Percentiles rank a stretch among this genome's conserved stretches.
Conservation (phyloP, 2,329 filamentous ascomycete species). For the Pyrenochaeta sp. region DNA sequence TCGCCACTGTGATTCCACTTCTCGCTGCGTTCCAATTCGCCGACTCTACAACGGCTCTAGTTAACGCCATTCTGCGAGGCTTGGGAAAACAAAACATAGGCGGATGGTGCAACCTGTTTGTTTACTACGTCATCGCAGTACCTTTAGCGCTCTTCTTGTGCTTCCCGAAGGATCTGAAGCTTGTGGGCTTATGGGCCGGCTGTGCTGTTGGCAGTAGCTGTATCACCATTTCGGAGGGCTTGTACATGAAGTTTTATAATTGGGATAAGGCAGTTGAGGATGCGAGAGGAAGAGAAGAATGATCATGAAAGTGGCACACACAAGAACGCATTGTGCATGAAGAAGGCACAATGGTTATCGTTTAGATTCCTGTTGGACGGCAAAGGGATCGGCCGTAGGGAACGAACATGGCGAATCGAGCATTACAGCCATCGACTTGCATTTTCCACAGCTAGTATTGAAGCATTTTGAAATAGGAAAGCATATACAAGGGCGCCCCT, state of each 20-base stretch:
- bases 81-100: constrained; percentile 51
- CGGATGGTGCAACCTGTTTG: constrained; percentile 49
- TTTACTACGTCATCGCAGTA: constrained; percentile 51
- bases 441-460: neutral
- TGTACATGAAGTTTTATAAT: constrained; percentile 40
- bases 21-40: constrained; percentile 50
- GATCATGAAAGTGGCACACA: neutral
- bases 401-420: neutral
- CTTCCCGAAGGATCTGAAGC: constrained; percentile 44
- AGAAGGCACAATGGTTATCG: no score
- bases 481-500: neutral
- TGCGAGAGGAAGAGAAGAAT: constrained; percentile 40
- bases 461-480: neutral
- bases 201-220: constrained; percentile 44
- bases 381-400: no score
- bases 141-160: constrained; percentile 49
- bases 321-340: neutral
- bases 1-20: constrained; percentile 44
- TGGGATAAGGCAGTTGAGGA: constrained; percentile 45
- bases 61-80: constrained; percentile 48
- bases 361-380: neutral
- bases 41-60: constrained; percentile 48
- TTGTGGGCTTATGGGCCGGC: constrained; percentile 50
- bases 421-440: neutral
- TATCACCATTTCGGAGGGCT: constrained; percentile 45